Evolutionary conservation across 2,329 filamentous ascomycete species (phyloP).

Genomic region (Aspergillus aculeatus): DNA sequence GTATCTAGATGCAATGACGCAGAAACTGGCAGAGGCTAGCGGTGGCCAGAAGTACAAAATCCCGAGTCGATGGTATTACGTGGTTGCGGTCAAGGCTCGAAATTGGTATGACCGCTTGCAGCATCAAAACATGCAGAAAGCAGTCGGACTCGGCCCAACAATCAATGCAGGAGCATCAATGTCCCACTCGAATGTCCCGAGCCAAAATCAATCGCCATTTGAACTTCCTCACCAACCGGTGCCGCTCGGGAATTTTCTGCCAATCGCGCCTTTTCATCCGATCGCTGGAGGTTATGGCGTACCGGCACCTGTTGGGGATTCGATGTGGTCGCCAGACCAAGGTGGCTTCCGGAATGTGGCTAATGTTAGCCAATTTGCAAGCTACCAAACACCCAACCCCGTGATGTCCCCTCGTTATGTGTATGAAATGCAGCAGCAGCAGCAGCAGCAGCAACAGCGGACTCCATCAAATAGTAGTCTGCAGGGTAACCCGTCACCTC

Average conservation of each 20-base stretch:
- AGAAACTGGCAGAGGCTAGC: constrained; percentile 34
- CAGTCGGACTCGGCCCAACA: constrained; percentile 11
- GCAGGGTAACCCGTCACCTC: constrained; percentile 12
- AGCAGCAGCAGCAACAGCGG: constrained; percentile 17
- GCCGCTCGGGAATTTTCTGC: constrained; percentile 17
- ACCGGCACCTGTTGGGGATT: constrained; percentile 16
- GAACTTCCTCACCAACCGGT: constrained; percentile 11
- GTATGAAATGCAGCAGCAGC: constrained; percentile 24
- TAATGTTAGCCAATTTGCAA: constrained; percentile 19
- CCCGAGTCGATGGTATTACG: constrained; percentile 33
- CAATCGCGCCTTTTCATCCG: constrained; percentile 17
- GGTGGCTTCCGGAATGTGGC: constrained; percentile 15
- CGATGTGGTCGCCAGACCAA: constrained; percentile 27
- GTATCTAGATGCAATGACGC: constrained; percentile 32
- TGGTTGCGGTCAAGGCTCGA: constrained; percentile 33
- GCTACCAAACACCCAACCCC: constrained; percentile 15
- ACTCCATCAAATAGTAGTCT: constrained; percentile 15
- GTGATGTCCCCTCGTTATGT: constrained; percentile 23
- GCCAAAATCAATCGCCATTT: constrained; percentile 10
- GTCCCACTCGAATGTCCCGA: neutral
- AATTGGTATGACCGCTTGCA: constrained; percentile 35
- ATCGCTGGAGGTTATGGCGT: constrained; percentile 23
- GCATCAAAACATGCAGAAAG: constrained; percentile 20
- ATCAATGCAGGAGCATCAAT: constrained; percentile 3
- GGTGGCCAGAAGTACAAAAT: constrained; percentile 34